A percentile compares a stretch with the other conserved stretches of the same genome.
phyloP scores from a whole-genome alignment of 106 monocot species.

The Dioscorea dumetorum region DNA sequence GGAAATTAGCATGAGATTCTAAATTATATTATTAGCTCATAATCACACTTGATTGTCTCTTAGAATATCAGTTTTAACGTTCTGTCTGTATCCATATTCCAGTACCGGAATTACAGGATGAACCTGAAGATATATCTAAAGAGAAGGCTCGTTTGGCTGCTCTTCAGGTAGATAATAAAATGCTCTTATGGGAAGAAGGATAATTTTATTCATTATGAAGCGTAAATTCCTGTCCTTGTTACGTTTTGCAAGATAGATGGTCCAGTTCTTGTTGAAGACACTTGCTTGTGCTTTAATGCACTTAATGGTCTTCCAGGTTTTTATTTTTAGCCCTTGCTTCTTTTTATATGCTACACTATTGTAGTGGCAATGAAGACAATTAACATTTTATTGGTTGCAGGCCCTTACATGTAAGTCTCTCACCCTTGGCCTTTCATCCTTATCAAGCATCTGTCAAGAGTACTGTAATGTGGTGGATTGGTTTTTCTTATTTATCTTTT shows the following conservation, averaged over 20 bases:
- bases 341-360: neutral
- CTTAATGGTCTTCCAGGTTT: constrained; percentile 91
- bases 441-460: neutral
- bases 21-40: too few species aligned
- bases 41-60: too few species aligned
- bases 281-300: constrained; percentile 95
- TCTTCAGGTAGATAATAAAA: constrained; percentile 28
- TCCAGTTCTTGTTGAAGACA: constrained; percentile 95
- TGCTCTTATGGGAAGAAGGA: neutral
- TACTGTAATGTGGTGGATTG: neutral
- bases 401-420: constrained; percentile 88
- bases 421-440: neutral
- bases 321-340: neutral
- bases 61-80: too few species aligned
- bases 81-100: neutral
- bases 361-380: constrained; percentile 3
- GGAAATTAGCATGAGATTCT: too few species aligned
- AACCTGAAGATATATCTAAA: constrained; percentile 93
- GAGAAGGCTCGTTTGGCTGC: constrained; percentile 93
- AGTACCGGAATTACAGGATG: constrained; percentile 98
- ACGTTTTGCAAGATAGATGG: constrained; percentile 60
- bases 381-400: constrained; percentile 34
- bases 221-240: neutral
- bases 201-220: neutral
- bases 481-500: too few species aligned